Percentiles rank a stretch among this genome's conserved stretches.
Conservation (phyloP, 2,329 filamentous ascomycete species). For the Beauveria sp. region DNA sequence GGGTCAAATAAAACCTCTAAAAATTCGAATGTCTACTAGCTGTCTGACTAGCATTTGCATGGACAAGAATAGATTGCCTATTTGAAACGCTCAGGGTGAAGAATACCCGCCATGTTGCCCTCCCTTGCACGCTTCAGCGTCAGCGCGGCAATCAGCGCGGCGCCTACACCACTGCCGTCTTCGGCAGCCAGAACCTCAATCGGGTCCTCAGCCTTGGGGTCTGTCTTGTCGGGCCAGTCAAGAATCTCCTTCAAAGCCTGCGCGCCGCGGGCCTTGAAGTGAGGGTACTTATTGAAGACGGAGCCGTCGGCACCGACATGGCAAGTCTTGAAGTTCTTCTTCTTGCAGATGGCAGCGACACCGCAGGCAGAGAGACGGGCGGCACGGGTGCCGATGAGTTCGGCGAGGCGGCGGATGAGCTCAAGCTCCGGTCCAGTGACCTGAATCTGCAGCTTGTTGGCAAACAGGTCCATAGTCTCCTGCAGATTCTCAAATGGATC, state of each 20-base stretch:
- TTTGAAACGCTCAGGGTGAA: slow-evolving; percentile 56
- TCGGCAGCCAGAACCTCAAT: slow-evolving; percentile 84
- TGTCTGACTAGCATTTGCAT: neutral
- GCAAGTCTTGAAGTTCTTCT: slow-evolving; percentile 81
- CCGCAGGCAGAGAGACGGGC: slow-evolving; percentile 90
- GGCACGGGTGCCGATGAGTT: slow-evolving; percentile 90
- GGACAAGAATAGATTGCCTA: slow-evolving; percentile 13
- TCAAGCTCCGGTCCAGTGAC: slow-evolving; percentile 75
- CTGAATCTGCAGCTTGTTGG: slow-evolving; percentile 63
- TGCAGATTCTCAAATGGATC: slow-evolving; percentile 93
- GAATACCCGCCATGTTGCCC: slow-evolving; percentile 56
- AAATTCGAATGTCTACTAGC: neutral
- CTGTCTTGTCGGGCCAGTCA: slow-evolving; percentile 73
- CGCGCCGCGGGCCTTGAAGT: slow-evolving; percentile 91
- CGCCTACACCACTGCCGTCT: slow-evolving; percentile 95
- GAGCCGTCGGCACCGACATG: slow-evolving; percentile 96
- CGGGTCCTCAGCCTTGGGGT: slow-evolving; percentile 69
- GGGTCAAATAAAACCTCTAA: neutral
- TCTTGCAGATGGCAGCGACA: slow-evolving; percentile 92
- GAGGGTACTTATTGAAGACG: slow-evolving; percentile 98
- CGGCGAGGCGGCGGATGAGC: slow-evolving; percentile 78
- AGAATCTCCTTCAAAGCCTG: slow-evolving; percentile 88
- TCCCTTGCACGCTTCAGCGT: slow-evolving; percentile 57
- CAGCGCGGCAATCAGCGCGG: slow-evolving; percentile 79
- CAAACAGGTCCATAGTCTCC: slow-evolving; percentile 79